A percentile compares a stretch with the other conserved stretches of the same genome.
phyloP scores from a whole-genome alignment of 2,329 filamentous ascomycete species.

The Talaromyces sp. region DNA sequence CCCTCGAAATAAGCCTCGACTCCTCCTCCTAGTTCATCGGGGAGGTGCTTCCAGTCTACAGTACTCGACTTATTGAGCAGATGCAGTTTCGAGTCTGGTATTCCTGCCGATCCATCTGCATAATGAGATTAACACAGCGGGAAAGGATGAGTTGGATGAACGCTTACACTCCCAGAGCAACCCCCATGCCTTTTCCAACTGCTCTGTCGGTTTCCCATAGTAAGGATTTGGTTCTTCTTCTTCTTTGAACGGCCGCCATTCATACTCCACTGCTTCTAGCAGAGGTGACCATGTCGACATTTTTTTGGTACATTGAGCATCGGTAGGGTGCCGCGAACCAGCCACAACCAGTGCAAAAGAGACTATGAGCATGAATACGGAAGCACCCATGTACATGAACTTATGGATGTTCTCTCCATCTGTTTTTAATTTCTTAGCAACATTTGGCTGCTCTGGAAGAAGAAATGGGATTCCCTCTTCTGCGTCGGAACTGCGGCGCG shows the following conservation, averaged over 20 bases:
- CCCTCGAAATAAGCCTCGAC: background rate
- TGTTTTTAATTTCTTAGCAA: background rate
- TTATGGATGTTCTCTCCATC: background rate
- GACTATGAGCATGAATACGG: background rate
- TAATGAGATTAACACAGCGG: background rate
- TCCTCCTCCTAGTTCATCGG: conserved; percentile 2
- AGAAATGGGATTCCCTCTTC: conserved; percentile 4
- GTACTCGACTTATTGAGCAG: background rate
- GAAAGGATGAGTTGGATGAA: too few species aligned
- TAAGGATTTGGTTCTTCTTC: background rate
- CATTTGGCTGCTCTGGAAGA: background rate
- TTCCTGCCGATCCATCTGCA: conserved; percentile 1
- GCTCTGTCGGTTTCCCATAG: background rate
- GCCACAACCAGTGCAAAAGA: background rate
- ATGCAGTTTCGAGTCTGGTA: conserved; percentile 2
- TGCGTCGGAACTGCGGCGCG: background rate
- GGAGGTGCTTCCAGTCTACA: background rate
- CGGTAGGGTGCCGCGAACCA: background rate
- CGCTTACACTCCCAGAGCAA: conserved; percentile 5
- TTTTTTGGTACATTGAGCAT: background rate
- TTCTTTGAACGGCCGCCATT: background rate
- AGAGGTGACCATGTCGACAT: conserved; percentile 6
- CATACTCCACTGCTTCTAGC: conserved; percentile 2
- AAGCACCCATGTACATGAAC: background rate
- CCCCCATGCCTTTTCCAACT: conserved; percentile 1